These are phyloP conservation scores for Xylogone sp. DNA, from an alignment of 2,329 filamentous ascomycete genomes.

Conservation along the genomic window DNA sequence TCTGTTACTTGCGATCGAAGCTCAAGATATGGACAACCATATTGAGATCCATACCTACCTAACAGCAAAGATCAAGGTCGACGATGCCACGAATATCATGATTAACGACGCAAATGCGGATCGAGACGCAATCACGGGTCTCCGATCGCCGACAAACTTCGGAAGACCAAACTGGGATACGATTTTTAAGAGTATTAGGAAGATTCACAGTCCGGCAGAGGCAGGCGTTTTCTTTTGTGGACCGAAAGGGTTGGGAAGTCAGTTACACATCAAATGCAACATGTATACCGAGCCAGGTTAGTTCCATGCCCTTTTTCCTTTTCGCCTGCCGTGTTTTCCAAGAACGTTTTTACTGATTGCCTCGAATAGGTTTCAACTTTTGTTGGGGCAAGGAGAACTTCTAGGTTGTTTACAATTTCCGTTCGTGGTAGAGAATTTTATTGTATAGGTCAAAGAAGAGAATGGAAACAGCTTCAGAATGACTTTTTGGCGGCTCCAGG, in stretches of 20 bases:
- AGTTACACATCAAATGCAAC: constrained; percentile 79
- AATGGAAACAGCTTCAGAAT: background rate
- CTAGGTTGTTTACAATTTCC: constrained; percentile 22
- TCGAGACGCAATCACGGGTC: constrained; percentile 78
- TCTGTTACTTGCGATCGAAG: constrained; percentile 78
- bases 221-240: constrained; percentile 84
- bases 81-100: constrained; percentile 89
- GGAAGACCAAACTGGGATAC: constrained; percentile 87
- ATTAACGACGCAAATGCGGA: constrained; percentile 85
- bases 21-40: constrained; percentile 76
- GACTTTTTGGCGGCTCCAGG: background rate
- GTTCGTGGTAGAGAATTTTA: background rate
- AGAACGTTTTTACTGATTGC: background rate
- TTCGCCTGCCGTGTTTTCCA: background rate
- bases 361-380: constrained; percentile 23
- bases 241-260: constrained; percentile 73
- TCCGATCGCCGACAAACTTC: constrained; percentile 80
- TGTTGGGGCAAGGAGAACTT: constrained; percentile 49
- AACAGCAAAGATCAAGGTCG: constrained; percentile 80
- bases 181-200: constrained; percentile 80
- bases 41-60: constrained; percentile 91
- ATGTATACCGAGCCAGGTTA: constrained; percentile 81
- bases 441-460: background rate
- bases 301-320: constrained; percentile 41
- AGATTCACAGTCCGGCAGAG: constrained; percentile 70